Evolutionary conservation across 2,329 filamentous ascomycete genomes (phyloP), one percentile per base, ranked within the genome.

Genomic region (Penicillium hordei): DNA sequence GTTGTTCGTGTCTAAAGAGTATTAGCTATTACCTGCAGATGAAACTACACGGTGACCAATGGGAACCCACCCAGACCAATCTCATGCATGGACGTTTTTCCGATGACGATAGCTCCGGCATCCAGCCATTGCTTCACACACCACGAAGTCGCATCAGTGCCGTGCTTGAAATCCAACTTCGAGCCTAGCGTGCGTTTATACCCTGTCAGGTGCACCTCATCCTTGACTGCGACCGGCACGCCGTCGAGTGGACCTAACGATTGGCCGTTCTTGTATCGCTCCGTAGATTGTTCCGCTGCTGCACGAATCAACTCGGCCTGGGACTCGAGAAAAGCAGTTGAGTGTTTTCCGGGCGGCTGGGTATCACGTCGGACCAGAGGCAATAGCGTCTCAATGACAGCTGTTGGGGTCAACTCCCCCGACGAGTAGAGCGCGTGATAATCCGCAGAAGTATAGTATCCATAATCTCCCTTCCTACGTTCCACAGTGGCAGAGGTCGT

Each of bases 181-280:
- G 88, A 86, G 23, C 89, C 91, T 48, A 83, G 76, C 52, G 85
- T 88, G 61, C 82, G 84, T 50, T 84, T 82, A 70, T 91, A 93
- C 15, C 89, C 90, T 62, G 85, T 81, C 33, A 92, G 78, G 62
- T 88, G 82, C 17, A 88, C 82, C 68, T 96, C 91, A 69, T 95
- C 91, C 76, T 96, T 96, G 66, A 94, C 84, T 0, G 88, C 89
- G 48, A 95, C 83, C 0, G 91, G 92, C 1, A 96, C 85, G 13
- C 92, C 92, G 67, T 96, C 92, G 8, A 96, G 78, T 5, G 90
- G 77, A 13, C 90, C 82, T 17, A 91, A 73, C 0, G 86, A 82
- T 60, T 82, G 81, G 0, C 89, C 89, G 17, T 81, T 78, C 57
- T 85, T 84, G 74, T 89, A 96, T 45, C 92, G 81, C 69, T 84